Conservation (phyloP, 345 rosid genomes). For the Odontarrhena argentea region DNA sequence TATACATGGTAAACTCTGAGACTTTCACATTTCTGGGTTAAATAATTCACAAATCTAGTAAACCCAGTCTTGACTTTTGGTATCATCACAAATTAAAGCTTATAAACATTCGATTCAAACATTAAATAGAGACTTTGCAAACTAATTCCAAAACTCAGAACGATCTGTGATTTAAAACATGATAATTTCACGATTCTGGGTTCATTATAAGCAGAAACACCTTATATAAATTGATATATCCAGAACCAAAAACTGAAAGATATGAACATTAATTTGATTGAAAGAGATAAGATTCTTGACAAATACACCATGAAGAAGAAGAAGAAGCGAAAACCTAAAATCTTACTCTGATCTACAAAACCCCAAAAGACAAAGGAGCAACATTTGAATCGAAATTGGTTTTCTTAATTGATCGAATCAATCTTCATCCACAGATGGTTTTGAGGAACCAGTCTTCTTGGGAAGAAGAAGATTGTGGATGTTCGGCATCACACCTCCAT, state of each 20-base stretch:
- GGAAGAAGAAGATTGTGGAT: conserved; percentile 87
- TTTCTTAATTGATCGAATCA: background rate
- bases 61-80: no score
- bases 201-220: no score
- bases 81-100: no score
- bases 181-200: no score
- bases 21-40: no score
- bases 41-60: no score
- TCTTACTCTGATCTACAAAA: background rate
- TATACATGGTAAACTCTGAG: no score
- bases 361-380: background rate
- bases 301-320: conserved; percentile 9
- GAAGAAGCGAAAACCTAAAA: conserved; percentile 17
- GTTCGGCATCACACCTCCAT: conserved; percentile 95
- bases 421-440: conserved; percentile 62
- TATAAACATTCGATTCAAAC: no score
- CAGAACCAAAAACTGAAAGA: background rate
- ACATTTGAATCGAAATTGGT: background rate
- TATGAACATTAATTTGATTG: conserved; percentile 23
- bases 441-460: conserved; percentile 70
- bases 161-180: no score
- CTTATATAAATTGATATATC: no score
- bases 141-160: no score
- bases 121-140: no score
- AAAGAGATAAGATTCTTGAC: background rate